Percentiles rank a stretch among this genome's conserved stretches.
phyloP scores from a whole-genome alignment of 176 grass and related monocot species.

The Zea luxurians region DNA sequence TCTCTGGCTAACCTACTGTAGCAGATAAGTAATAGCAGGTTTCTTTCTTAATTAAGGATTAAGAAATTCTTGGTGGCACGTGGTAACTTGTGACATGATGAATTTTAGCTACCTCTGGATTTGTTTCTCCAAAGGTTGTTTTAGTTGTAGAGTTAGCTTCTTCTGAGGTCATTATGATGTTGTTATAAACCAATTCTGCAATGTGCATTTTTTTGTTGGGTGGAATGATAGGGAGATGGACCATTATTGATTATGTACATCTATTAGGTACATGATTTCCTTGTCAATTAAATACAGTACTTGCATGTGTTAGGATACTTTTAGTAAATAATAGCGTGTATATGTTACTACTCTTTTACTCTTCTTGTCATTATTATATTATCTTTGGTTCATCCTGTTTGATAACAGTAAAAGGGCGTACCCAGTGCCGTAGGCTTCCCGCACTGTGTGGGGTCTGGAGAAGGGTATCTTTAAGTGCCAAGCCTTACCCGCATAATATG shows the following conservation, averaged over 20 bases:
- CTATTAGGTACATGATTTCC: conserved; percentile 1
- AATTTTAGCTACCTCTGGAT: background rate
- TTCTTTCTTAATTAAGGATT: background rate
- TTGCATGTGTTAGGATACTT: background rate
- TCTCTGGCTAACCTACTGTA: background rate
- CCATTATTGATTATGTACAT: background rate
- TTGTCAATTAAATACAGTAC: background rate
- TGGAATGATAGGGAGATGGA: background rate
- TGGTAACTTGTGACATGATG: background rate
- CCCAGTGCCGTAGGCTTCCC: too few species aligned
- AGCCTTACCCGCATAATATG: too few species aligned
- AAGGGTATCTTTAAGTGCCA: too few species aligned
- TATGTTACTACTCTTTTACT: background rate
- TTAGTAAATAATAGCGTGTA: background rate
- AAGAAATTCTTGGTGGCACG: background rate
- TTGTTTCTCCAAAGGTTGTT: background rate
- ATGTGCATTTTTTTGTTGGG: conserved; percentile 13
- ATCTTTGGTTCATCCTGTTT: background rate
- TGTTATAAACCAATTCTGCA: background rate
- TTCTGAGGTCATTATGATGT: background rate
- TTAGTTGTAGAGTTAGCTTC: background rate
- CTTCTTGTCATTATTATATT: background rate
- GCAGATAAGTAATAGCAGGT: background rate
- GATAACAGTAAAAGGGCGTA: too few species aligned
- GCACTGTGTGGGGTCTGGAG: too few species aligned